phyloP scores from a whole-genome alignment of 441 rosid species.

The Gossypium trilobum region DNA sequence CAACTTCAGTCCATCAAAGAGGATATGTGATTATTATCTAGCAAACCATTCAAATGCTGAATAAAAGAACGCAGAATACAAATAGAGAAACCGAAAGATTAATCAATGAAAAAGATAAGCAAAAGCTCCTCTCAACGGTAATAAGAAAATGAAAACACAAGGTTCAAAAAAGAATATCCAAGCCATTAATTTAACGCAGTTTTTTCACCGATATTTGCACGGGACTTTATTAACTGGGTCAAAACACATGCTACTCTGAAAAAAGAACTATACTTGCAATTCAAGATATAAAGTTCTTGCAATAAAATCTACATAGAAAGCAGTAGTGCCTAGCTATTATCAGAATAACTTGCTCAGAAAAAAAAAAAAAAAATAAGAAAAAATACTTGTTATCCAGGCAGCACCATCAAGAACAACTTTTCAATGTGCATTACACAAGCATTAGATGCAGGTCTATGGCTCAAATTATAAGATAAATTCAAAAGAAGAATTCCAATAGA shows the following conservation, averaged over 20 bases:
- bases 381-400: neutral
- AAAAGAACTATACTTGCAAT: neutral
- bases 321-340: neutral
- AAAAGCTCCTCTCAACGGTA: neutral
- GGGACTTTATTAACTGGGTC: neutral
- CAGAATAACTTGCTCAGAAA: neutral
- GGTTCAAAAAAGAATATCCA: neutral
- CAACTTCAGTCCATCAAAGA: neutral
- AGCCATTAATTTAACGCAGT: neutral
- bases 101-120: neutral
- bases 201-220: neutral
- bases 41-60: neutral
- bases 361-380: neutral
- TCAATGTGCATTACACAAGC: neutral
- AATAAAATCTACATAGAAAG: neutral
- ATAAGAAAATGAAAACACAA: neutral
- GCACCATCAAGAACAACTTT: neutral
- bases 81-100: neutral
- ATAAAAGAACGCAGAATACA: neutral
- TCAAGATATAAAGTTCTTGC: constrained; percentile 1
- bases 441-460: constrained; percentile 2
- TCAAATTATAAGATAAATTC: neutral
- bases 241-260: neutral
- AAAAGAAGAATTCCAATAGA: neutral
- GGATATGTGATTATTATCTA: neutral